Evolutionary conservation across 306 rosid genomes (phyloP).

Genomic region (Datisca glomerata): DNA sequence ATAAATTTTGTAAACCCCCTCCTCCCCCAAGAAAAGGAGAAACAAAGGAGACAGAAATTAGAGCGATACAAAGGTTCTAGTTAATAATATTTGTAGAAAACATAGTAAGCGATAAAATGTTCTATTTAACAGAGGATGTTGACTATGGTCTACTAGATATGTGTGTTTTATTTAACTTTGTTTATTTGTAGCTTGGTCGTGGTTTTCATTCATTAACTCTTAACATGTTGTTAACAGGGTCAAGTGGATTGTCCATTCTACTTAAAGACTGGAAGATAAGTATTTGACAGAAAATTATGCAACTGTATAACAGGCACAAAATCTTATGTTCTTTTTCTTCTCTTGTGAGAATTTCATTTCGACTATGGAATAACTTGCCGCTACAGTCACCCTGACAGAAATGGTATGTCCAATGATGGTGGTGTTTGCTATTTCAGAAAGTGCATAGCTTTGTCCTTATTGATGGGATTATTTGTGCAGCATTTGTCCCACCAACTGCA

Average conservation of each 20-base stretch:
- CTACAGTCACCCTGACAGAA: slow-evolving; percentile 88
- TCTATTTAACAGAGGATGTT: too few relatives aligned
- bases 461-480: slow-evolving; percentile 26
- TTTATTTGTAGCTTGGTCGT: too few relatives aligned
- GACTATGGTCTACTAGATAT: too few relatives aligned
- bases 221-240: slow-evolving; percentile 68
- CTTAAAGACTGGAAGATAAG: slow-evolving; percentile 94
- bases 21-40: too few relatives aligned
- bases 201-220: too few relatives aligned
- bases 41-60: too few relatives aligned
- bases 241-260: slow-evolving; percentile 97
- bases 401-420: slow-evolving; percentile 37
- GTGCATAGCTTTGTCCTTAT: not conserved
- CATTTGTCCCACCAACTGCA: slow-evolving; percentile 38
- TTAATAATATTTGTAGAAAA: too few relatives aligned
- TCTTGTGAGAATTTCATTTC: slow-evolving; percentile 52
- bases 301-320: not conserved
- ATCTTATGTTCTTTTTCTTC: slow-evolving; percentile 16
- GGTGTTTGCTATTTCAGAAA: slow-evolving; percentile 15
- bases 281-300: slow-evolving; percentile 8
- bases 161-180: too few relatives aligned
- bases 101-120: too few relatives aligned
- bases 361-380: slow-evolving; percentile 85
- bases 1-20: too few relatives aligned
- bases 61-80: too few relatives aligned